phyloP scores from a whole-genome alignment of 441 rosid genomes.

The Adansonia grandidieri region DNA sequence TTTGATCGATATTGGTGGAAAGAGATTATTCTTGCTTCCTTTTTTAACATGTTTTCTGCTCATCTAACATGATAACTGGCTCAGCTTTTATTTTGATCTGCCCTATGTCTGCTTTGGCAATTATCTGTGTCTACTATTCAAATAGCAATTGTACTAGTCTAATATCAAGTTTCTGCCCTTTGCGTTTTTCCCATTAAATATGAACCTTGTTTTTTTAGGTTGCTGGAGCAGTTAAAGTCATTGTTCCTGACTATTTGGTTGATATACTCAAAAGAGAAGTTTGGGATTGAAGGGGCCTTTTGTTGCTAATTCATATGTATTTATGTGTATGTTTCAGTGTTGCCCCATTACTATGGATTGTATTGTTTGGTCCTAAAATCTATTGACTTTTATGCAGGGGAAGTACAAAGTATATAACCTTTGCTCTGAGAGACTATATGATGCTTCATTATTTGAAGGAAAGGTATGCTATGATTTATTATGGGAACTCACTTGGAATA shows the following conservation, averaged over 20 bases:
- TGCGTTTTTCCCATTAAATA: neutral
- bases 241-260: neutral
- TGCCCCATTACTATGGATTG: neutral
- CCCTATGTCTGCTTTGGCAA: neutral
- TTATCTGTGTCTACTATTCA: neutral
- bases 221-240: neutral
- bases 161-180: neutral
- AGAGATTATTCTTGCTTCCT: neutral
- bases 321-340: neutral
- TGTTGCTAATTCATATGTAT: neutral
- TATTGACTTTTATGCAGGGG: constrained; percentile 50
- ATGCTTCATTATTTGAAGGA: constrained; percentile 88
- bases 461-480: constrained; percentile 55
- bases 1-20: neutral
- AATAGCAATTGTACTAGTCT: neutral
- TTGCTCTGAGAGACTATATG: constrained; percentile 94
- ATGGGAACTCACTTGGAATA: neutral
- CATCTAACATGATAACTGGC: neutral
- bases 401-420: constrained; percentile 96
- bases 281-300: neutral
- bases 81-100: constrained; percentile 8
- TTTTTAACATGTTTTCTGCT: neutral
- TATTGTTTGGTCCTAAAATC: constrained; percentile 24
- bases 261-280: neutral
- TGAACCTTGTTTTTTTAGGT: neutral